A percentile compares a stretch with the other conserved stretches of the same genome.
These are phyloP conservation scores for Leccinum angustisporum DNA, from an alignment of 1,284 basidiomycete species.

Conservation along the genomic window DNA sequence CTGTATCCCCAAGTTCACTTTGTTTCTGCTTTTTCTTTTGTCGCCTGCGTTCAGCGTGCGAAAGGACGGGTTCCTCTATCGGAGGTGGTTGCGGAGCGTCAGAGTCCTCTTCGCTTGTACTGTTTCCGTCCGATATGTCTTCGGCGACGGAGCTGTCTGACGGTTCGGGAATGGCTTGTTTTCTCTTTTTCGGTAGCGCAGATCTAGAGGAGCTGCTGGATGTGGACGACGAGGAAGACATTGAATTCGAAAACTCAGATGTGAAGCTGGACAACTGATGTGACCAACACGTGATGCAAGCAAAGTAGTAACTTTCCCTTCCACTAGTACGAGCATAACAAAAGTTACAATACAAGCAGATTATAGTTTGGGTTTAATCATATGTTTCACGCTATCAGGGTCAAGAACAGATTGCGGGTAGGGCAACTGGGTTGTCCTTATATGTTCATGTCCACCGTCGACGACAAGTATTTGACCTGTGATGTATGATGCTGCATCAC, in stretches of 20 bases:
- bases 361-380: constrained; percentile 45
- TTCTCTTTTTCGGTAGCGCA: constrained; percentile 24
- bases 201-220: constrained; percentile 13
- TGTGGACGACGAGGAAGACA: constrained; percentile 17
- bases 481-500: constrained; percentile 80
- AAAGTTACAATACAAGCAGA: neutral
- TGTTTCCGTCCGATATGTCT: constrained; percentile 6
- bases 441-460: constrained; percentile 67
- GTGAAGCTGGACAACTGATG: neutral
- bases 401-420: constrained; percentile 71
- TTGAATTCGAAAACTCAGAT: neutral
- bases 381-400: constrained; percentile 41
- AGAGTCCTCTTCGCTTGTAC: constrained; percentile 12
- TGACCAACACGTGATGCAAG: constrained; percentile 12
- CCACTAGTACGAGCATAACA: neutral
- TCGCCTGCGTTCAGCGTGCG: constrained; percentile 68
- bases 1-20: neutral
- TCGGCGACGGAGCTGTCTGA: constrained; percentile 6
- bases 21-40: constrained; percentile 53
- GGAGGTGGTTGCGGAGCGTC: constrained; percentile 9
- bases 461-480: constrained; percentile 73
- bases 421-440: constrained; percentile 51
- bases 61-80: constrained; percentile 46
- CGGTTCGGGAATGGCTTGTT: constrained; percentile 11
- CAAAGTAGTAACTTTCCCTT: neutral